Evolutionary conservation across 148 eudicot genomes (phyloP), one percentile per base, ranked within the genome.

Genomic region (Vaccinium myrtillus): DNA sequence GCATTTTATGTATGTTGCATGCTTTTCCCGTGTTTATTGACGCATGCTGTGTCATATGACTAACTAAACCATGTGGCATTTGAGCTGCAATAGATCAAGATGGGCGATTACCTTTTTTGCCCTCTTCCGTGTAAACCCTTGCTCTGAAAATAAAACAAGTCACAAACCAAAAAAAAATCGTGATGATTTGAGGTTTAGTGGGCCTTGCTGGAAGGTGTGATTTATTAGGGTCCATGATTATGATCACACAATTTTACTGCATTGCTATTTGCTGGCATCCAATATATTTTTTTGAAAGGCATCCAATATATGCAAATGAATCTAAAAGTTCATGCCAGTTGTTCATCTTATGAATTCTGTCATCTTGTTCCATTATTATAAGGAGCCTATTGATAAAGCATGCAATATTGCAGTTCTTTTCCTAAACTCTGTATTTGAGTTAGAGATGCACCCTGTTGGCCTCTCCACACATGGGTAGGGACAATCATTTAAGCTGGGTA

Each of bases 291-390:
- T 36, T 36, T 36, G 39, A 36, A 36, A 36, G 78, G 65, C 30
- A 82, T 54, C 84, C 78, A 71, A 81, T 82, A 18, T 48, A 69
- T 70, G 46, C 16, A 25, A 50, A 82, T 49, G 77, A 82, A 27
- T 16, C 49, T 2, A 69, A 56, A 69, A 82, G 46, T 53, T 82
- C 4, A 82, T 53, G 11, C 78, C 78, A 54, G 14, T 82, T 11
- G 78, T 73, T 82, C 77, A 51, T 69, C 43, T 10, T 69, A 56
- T 82, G 61, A 49, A 70, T 18, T 69, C 21, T 82, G 61, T 82
- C 65, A 69, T 73, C 63, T 69, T 69, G n/a, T 50, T 54, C 76
- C 59, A 81, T 50, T 82, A 82, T 30, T 32, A 8, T 11, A 4
- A 30, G 54, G 6, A 71, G 50, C 46, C 48, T 25, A 19, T 65